A percentile compares a stretch with the other conserved stretches of the same genome.
Conservation (phyloP, 345 rosid species). For the Excoecaria agallocha region DNA sequence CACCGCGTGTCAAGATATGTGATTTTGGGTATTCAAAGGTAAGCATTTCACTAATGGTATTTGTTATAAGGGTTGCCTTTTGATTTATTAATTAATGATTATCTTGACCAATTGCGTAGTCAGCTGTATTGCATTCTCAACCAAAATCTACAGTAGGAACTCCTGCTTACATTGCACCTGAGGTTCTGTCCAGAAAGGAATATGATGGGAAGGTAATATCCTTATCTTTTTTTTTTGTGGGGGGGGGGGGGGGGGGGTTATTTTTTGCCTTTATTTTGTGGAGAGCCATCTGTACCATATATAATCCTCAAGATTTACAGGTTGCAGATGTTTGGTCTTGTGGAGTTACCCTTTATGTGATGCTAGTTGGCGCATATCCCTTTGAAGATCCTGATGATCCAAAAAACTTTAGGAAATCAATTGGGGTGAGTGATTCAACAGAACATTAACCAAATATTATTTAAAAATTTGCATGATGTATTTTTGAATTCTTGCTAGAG, state of each 20-base stretch:
- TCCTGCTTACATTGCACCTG: slow-evolving; percentile 91
- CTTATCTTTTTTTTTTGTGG: neutral
- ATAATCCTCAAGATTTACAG: slow-evolving; percentile 19
- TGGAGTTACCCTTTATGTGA: slow-evolving; percentile 29
- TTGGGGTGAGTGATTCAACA: slow-evolving; percentile 16
- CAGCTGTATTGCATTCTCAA: slow-evolving; percentile 83
- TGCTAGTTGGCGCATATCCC: slow-evolving; percentile 27
- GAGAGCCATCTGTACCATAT: neutral
- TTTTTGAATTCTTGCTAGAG: neutral
- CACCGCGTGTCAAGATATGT: slow-evolving; percentile 82
- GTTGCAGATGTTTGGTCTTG: slow-evolving; percentile 29
- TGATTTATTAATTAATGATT: neutral
- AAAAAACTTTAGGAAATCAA: slow-evolving; percentile 24
- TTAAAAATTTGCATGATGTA: neutral
- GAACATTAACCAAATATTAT: neutral
- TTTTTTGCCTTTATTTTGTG: neutral
- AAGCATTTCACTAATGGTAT: slow-evolving; percentile 5
- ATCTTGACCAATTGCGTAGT: slow-evolving; percentile 33
- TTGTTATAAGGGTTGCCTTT: neutral
- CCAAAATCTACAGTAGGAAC: slow-evolving; percentile 98
- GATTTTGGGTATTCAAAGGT: slow-evolving; percentile 91
- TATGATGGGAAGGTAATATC: slow-evolving; percentile 75
- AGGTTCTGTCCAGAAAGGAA: slow-evolving; percentile 67
- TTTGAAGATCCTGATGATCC: slow-evolving; percentile 30
- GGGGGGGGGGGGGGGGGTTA: too few species aligned